Percentiles rank a stretch among this genome's conserved stretches.
These are phyloP conservation scores for Luffa aegyptiaca DNA, from an alignment of 306 rosid species.

Conservation along the genomic window DNA sequence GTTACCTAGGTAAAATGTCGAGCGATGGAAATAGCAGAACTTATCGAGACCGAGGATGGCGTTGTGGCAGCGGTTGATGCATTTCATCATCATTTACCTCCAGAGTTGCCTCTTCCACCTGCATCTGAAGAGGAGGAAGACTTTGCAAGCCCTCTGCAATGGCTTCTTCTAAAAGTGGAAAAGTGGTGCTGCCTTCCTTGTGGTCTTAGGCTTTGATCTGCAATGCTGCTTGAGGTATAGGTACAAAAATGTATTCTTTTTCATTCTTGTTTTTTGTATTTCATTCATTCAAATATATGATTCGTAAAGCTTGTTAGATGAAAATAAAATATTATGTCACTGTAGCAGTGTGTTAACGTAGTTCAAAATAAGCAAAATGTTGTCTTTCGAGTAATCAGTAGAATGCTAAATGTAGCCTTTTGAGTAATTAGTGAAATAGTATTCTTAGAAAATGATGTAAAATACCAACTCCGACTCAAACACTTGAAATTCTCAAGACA, in stretches of 20 bases:
- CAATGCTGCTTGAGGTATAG: neutral
- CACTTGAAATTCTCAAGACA: neutral
- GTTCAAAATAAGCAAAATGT: neutral
- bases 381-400: neutral
- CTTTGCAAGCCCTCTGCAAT: slow-evolving; percentile 32
- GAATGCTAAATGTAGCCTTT: neutral
- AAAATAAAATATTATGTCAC: neutral
- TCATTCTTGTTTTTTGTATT: slow-evolving; percentile 12
- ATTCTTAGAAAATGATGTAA: neutral
- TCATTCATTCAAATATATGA: slow-evolving; percentile 42
- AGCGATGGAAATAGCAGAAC: slow-evolving; percentile 57
- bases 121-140: slow-evolving; percentile 40
- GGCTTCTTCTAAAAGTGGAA: slow-evolving; percentile 52
- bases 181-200: slow-evolving; percentile 58
- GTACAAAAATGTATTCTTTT: neutral
- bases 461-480: neutral
- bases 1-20: slow-evolving; percentile 57
- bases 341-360: neutral
- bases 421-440: neutral
- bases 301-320: neutral
- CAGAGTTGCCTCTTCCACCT: slow-evolving; percentile 58
- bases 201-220: slow-evolving; percentile 20
- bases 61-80: slow-evolving; percentile 83
- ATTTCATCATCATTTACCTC: slow-evolving; percentile 78
- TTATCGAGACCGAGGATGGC: slow-evolving; percentile 88